These are phyloP conservation scores for Mucuna pruriens DNA, from an alignment of 306 rosid genomes.

Conservation along the genomic window DNA sequence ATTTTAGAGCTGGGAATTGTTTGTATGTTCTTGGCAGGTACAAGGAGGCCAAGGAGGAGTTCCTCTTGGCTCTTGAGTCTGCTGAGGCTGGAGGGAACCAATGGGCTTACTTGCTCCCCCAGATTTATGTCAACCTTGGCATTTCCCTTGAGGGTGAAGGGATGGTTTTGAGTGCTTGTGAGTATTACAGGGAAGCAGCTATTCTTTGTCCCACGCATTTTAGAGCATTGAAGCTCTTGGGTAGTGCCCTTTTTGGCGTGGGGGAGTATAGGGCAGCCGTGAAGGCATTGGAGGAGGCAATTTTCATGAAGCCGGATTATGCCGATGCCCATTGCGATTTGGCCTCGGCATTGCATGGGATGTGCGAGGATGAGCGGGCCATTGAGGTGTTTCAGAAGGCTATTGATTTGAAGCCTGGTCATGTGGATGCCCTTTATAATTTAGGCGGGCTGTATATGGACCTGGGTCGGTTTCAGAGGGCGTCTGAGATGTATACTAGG, in stretches of 20 bases:
- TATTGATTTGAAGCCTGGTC: constrained; percentile 94
- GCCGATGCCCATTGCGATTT: constrained; percentile 98
- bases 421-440: constrained; percentile 91
- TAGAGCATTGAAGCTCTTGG: constrained; percentile 94
- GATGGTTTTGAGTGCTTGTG: constrained; percentile 99
- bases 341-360: constrained; percentile 96
- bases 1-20: constrained; percentile 95
- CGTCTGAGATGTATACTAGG: constrained; percentile 97
- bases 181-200: constrained; percentile 98
- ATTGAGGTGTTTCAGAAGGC: constrained; percentile 97
- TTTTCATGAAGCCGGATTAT: constrained; percentile 93
- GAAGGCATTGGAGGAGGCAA: constrained; percentile 93
- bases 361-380: constrained; percentile 94
- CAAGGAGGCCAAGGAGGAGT: constrained; percentile 92
- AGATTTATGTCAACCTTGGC: constrained; percentile 94
- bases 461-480: constrained; percentile 90
- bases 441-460: constrained; percentile 99
- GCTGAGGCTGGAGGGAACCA: constrained; percentile 97
- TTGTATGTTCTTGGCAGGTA: constrained; percentile 72
- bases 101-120: constrained; percentile 97
- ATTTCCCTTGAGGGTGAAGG: constrained; percentile 98
- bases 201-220: constrained; percentile 97
- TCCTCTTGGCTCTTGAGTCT: constrained; percentile 82
- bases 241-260: constrained; percentile 97
- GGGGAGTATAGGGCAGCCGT: constrained; percentile 98